Conservation (phyloP, 169 alveolate species). For the Cystoisospora suis region DNA sequence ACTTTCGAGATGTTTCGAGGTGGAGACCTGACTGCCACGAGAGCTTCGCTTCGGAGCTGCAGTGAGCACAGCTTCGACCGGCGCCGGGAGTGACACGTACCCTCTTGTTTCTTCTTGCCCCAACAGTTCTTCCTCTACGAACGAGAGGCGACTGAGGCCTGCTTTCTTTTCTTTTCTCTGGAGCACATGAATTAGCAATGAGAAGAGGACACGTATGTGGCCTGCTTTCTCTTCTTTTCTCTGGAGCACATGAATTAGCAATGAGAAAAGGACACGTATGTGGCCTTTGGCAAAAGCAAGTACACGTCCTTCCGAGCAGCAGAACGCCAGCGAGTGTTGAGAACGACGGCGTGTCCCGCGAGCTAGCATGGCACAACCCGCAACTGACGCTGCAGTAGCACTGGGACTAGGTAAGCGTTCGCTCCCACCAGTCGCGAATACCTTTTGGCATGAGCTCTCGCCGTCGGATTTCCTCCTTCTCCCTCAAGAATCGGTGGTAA, state of each 20-base stretch:
- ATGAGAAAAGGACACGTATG: background rate
- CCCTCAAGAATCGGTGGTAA: constrained; percentile 24
- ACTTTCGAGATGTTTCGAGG: no score
- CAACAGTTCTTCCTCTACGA: background rate
- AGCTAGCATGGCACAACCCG: no score
- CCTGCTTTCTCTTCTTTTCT: constrained; percentile 16
- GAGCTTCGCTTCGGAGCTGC: no score
- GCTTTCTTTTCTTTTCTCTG: constrained; percentile 17
- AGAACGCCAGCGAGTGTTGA: no score
- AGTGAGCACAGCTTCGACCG: no score
- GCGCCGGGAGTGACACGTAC: background rate
- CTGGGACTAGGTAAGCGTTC: no score
- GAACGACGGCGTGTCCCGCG: no score
- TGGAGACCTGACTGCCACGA: no score
- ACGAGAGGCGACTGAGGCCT: background rate
- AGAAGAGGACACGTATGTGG: background rate
- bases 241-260: background rate
- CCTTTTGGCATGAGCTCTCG: constrained; percentile 10
- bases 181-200: background rate
- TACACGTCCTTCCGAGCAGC: no score
- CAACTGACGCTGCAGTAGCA: no score
- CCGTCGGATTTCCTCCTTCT: constrained; percentile 19
- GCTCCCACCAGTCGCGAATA: no score
- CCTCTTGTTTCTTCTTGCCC: background rate
- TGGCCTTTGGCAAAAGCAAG: no score